A percentile compares a stretch with the other conserved stretches of the same genome.
phyloP scores from a whole-genome alignment of 2,329 filamentous ascomycete genomes.

The Pseudocercospora vitis region DNA sequence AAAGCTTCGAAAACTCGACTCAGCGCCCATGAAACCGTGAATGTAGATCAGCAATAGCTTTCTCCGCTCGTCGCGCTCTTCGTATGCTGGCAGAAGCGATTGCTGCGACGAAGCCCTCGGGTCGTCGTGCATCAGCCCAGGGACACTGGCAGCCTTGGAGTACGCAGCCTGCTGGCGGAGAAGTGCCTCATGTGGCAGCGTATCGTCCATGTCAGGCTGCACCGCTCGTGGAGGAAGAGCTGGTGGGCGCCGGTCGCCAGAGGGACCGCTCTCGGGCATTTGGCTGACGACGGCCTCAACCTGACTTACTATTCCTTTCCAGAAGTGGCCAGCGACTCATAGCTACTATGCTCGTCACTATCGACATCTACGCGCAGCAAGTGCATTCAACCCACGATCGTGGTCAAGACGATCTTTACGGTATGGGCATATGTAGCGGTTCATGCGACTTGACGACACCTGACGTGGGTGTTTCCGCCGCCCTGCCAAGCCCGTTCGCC shows the following conservation, averaged over 20 bases:
- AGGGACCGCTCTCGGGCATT: background rate
- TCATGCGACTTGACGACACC: background rate
- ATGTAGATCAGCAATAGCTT: slow-evolving; percentile 77
- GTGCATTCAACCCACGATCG: background rate
- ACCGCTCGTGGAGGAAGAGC: slow-evolving; percentile 10
- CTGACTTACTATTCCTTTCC: background rate
- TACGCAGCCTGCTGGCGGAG: slow-evolving; percentile 22
- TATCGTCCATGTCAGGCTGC: slow-evolving; percentile 13
- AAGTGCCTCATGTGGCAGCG: slow-evolving; percentile 23
- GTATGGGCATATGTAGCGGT: background rate
- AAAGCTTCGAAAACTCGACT: slow-evolving; percentile 83
- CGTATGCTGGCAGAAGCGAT: slow-evolving; percentile 44
- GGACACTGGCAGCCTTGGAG: slow-evolving; percentile 17
- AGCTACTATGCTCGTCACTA: no score
- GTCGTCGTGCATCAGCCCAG: slow-evolving; percentile 34
- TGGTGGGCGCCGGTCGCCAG: background rate
- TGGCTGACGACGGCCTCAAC: background rate
- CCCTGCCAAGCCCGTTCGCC: no score
- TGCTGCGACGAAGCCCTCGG: slow-evolving; percentile 49
- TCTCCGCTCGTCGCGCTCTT: slow-evolving; percentile 42
- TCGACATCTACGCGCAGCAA: no score
- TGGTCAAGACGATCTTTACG: background rate
- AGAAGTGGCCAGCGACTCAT: background rate
- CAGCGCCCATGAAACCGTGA: slow-evolving; percentile 87
- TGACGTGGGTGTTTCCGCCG: no score